Evolutionary conservation across 2,329 filamentous ascomycete species (phyloP).

Genomic region (Fusarium incarnatum): DNA sequence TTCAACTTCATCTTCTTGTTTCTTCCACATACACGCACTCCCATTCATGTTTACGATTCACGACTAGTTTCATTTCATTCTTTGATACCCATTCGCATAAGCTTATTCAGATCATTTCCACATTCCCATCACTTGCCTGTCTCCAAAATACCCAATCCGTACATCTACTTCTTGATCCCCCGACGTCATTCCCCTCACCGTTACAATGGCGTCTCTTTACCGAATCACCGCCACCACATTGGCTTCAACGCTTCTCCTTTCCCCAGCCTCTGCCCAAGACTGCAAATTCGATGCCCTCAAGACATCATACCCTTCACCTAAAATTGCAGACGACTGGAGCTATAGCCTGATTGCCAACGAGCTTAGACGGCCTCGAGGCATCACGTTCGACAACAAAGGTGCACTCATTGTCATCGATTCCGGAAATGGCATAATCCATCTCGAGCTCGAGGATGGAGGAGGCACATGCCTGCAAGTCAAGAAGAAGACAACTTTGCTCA

Average conservation of each 20-base stretch:
- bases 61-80: background rate
- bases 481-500: slow-evolving; percentile 53
- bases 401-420: slow-evolving; percentile 60
- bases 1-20: background rate
- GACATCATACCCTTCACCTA: slow-evolving; percentile 53
- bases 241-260: slow-evolving; percentile 10
- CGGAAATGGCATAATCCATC: slow-evolving; percentile 55
- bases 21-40: background rate
- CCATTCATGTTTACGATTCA: slow-evolving; percentile 4
- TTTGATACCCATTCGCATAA: slow-evolving; percentile 5
- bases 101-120: background rate
- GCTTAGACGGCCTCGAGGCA: slow-evolving; percentile 57
- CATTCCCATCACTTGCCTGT: background rate
- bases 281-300: slow-evolving; percentile 46
- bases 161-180: background rate
- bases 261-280: slow-evolving; percentile 17
- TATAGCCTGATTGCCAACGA: slow-evolving; percentile 58
- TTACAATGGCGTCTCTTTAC: slow-evolving; percentile 26
- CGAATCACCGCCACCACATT: slow-evolving; percentile 20
- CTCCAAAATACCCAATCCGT: background rate
- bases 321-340: slow-evolving; percentile 57
- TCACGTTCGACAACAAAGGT: slow-evolving; percentile 60
- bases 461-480: slow-evolving; percentile 56
- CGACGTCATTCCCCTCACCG: slow-evolving; percentile 16
- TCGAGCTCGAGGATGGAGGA: slow-evolving; percentile 57